phyloP scores from a whole-genome alignment of 805 yeast species.

The Yamadazyma scolyti region DNA sequence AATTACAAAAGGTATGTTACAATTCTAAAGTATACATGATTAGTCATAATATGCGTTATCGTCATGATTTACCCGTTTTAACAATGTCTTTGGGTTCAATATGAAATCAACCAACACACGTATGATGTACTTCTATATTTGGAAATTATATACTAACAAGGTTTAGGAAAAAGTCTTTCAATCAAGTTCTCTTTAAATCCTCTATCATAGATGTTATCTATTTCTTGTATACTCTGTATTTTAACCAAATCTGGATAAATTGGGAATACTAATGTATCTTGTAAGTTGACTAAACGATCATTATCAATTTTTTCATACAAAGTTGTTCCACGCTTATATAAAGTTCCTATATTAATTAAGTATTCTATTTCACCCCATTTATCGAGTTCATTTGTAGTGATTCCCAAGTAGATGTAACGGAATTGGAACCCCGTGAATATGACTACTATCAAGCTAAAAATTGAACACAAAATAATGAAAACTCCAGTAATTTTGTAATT shows the following conservation, averaged over 20 bases:
- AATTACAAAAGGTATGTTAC: too few relatives aligned
- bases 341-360: conserved; percentile 25
- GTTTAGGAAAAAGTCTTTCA: conserved; percentile 13
- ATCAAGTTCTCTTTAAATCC: conserved; percentile 44
- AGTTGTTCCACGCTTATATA: conserved; percentile 20
- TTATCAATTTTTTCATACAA: conserved; percentile 19
- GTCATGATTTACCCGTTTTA: conserved; percentile 38
- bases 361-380: conserved; percentile 69
- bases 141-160: conserved; percentile 2
- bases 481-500: conserved; percentile 38
- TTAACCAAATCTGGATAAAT: not conserved
- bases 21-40: conserved; percentile 21
- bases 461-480: conserved; percentile 34
- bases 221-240: conserved; percentile 7
- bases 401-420: conserved; percentile 55
- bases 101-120: conserved; percentile 45
- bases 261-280: conserved; percentile 7
- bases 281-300: conserved; percentile 8
- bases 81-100: conserved; percentile 33
- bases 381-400: conserved; percentile 69
- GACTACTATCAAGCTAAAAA: conserved; percentile 33
- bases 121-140: conserved; percentile 25
- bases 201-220: conserved; percentile 43
- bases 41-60: conserved; percentile 41
- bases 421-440: conserved; percentile 45